Conservation (phyloP, 2,329 filamentous ascomycete genomes). For the Lecanicillium sp. region DNA sequence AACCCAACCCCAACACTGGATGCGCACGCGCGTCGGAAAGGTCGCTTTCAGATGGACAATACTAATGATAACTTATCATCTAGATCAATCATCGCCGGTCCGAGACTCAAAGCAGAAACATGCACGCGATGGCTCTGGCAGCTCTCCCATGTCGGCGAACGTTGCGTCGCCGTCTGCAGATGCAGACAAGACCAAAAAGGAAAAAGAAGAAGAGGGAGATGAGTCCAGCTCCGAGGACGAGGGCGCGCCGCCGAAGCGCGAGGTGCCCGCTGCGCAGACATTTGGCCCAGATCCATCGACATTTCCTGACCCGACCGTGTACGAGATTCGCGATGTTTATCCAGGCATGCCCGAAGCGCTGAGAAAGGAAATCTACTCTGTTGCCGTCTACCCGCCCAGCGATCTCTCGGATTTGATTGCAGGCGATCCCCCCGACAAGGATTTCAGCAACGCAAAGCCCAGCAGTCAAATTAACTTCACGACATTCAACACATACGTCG, state of each 20-base stretch:
- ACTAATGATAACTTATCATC: neutral
- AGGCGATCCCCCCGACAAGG: slow-evolving; percentile 84
- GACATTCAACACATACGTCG: slow-evolving; percentile 87
- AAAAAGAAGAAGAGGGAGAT: slow-evolving; percentile 37
- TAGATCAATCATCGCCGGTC: slow-evolving; percentile 50
- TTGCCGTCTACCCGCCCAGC: slow-evolving; percentile 72
- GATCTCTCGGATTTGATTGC: slow-evolving; percentile 82
- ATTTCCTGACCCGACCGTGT: slow-evolving; percentile 88
- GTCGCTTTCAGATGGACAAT: neutral
- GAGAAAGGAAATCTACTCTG: slow-evolving; percentile 80
- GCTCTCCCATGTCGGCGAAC: slow-evolving; percentile 55
- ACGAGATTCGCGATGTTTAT: slow-evolving; percentile 75
- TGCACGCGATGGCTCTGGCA: slow-evolving; percentile 49
- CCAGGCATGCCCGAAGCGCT: slow-evolving; percentile 78
- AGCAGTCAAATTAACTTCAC: slow-evolving; percentile 89
- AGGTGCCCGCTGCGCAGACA: slow-evolving; percentile 72
- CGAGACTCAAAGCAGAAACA: slow-evolving; percentile 49
- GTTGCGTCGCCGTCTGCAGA: slow-evolving; percentile 49
- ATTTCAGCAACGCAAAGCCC: slow-evolving; percentile 92
- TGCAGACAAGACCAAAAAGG: slow-evolving; percentile 45
- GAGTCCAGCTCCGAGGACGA: slow-evolving; percentile 53
- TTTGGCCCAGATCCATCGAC: slow-evolving; percentile 89
- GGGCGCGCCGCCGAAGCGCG: slow-evolving; percentile 54
- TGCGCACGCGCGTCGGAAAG: neutral
- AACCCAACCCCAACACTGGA: no score